These are phyloP conservation scores for Musa schizocarpa DNA, from an alignment of 176 grass and related monocot species.

Conservation along the genomic window DNA sequence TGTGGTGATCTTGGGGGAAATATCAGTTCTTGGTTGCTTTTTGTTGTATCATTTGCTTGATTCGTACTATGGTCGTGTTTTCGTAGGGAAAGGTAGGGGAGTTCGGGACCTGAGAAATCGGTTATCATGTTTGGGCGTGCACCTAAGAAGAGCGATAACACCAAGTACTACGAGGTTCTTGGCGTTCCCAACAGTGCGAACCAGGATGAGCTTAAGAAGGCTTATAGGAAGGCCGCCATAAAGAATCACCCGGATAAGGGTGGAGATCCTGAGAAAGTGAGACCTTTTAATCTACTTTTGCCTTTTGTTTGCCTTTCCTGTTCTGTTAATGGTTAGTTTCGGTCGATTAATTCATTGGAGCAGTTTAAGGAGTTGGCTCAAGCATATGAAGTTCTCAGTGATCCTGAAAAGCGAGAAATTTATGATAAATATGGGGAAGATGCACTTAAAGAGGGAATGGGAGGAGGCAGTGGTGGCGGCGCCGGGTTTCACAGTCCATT, in stretches of 20 bases:
- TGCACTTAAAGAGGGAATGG: constrained; percentile 96
- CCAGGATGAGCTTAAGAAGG: constrained; percentile 85
- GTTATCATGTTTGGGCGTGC: constrained; percentile 86
- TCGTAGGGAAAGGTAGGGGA: not conserved
- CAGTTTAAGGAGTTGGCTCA: constrained; percentile 96
- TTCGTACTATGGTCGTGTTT: not conserved
- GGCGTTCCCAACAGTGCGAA: constrained; percentile 71
- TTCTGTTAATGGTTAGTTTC: not conserved
- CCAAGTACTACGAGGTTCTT: constrained; percentile 89
- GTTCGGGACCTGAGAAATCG: not conserved
- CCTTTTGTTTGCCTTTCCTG: not conserved
- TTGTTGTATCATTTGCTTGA: not conserved
- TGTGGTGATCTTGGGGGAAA: not conserved
- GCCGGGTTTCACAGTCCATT: constrained; percentile 65
- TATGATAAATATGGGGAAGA: constrained; percentile 95
- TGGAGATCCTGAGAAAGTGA: constrained; percentile 87
- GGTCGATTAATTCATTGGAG: constrained; percentile 9
- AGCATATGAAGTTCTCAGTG: constrained; percentile 88
- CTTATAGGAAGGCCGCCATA: constrained; percentile 74
- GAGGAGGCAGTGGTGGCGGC: constrained; percentile 26
- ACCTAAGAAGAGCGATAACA: constrained; percentile 75
- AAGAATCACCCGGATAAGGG: constrained; percentile 96
- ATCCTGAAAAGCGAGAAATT: constrained; percentile 84
- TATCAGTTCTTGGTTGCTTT: not conserved
- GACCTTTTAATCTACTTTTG: not conserved